Evolutionary conservation across 176 grass and related monocot species (phyloP), one percentile per base, ranked within the genome.

Genomic region (Musa itinerans): DNA sequence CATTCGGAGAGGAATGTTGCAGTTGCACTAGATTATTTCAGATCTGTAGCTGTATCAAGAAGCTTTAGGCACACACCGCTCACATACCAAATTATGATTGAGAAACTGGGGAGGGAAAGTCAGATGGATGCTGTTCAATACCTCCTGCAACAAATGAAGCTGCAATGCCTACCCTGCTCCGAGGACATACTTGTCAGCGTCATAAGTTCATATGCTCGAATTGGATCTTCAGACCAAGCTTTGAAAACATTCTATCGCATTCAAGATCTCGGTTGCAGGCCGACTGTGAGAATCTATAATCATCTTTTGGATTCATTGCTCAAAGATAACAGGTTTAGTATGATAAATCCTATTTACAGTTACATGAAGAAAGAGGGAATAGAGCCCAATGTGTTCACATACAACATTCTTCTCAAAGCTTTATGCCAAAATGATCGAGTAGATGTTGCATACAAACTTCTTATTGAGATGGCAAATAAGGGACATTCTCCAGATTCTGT

Each of bases 171-270:
- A 10, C 21, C 79, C 13, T 91, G 88, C 82, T 55, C 83, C 1
- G 94, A 93, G 76, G 86, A 78, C 0, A 89, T 83, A 12, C 74
- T 90, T 71, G 59, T 85, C 52, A 63, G 71, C 0, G 76, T 91
- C 68, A 80, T 97, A 78, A 72, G 69, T 49, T 84, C 90, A 50
- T 93, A 93, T 87, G 78, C 94, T 63, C 84, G 85, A 63, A 83
- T 74, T 8, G 82, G 87, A 7, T 68, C 79, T 0, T 68, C 85
- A 26, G 87, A 88, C 55, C 90, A 83, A 78, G 86, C 87, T 17
- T 84, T 93, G 29, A 82, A 91, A 75, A 93, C 86, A 50, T 97
- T 97, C 81, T 85, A 97, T 69, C 86, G 83, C 80, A 85, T 87
- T 34, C 78, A 86, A 53, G 88, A 97, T 77, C 82, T 97, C 8